These are phyloP conservation scores for Cardamine resedifolia DNA, from an alignment of 345 rosid species.

Conservation along the genomic window DNA sequence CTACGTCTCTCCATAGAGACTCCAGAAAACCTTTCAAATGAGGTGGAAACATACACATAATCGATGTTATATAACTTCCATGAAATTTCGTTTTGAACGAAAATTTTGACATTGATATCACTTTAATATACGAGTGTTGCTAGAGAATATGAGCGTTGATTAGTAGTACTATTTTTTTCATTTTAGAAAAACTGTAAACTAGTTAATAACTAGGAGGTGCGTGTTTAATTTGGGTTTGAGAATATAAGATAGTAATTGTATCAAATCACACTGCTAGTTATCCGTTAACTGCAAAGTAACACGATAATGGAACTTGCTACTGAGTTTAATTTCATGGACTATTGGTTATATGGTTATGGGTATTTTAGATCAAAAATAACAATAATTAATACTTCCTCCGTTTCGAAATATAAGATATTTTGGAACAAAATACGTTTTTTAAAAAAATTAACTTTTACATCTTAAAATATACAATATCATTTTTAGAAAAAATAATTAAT, in stretches of 20 bases:
- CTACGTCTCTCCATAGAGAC: conserved; percentile 95
- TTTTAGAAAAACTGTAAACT: no score
- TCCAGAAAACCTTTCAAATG: conserved; percentile 64
- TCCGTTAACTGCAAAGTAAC: neutral
- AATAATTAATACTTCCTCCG: no score
- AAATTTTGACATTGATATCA: no score
- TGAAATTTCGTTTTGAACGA: neutral
- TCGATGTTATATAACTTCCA: neutral
- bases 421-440: no score
- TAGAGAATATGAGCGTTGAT: neutral
- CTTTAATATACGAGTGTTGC: neutral
- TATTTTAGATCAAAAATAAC: neutral
- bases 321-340: no score
- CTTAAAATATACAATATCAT: no score
- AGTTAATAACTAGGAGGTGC: no score
- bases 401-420: no score
- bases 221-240: neutral
- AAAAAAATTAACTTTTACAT: no score
- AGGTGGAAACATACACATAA: neutral
- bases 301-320: neutral
- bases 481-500: no score
- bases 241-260: no score
- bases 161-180: no score
- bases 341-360: neutral
- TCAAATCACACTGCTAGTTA: neutral